phyloP scores from a whole-genome alignment of 1,284 basidiomycete species.

The Earliella scabrosa region DNA sequence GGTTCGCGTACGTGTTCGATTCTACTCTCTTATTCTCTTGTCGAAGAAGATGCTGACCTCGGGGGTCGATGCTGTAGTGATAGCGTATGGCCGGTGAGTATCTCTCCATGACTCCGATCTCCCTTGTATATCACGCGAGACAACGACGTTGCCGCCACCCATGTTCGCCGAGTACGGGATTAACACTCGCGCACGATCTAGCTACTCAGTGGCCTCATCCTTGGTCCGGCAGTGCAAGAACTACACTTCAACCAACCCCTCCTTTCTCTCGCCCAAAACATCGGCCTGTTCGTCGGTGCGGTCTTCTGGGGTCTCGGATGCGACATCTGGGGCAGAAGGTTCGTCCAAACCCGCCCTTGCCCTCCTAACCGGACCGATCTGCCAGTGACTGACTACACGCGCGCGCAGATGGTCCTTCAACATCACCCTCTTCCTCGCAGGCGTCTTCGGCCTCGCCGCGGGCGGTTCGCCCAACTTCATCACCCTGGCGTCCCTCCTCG shows the following conservation, averaged over 20 bases:
- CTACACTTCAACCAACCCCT: constrained; percentile 59
- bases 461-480: constrained; percentile 48
- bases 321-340: constrained; percentile 66
- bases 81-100: constrained; percentile 51
- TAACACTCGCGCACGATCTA: constrained; percentile 26
- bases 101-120: background rate
- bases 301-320: constrained; percentile 68
- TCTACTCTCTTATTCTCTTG: background rate
- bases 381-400: background rate
- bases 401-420: constrained; percentile 61
- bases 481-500: constrained; percentile 48
- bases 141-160: background rate
- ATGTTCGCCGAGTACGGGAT: background rate
- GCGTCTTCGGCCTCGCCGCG: constrained; percentile 56
- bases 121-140: no score
- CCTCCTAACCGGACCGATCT: background rate
- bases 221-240: constrained; percentile 60
- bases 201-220: constrained; percentile 58
- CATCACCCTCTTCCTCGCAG: constrained; percentile 61
- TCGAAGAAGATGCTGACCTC: background rate
- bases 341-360: no score
- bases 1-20: constrained; percentile 60
- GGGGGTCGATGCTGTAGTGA: constrained; percentile 34
- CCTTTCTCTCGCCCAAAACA: constrained; percentile 60
- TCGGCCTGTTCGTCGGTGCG: constrained; percentile 68